Base-by-base conservation (phyloP, 1,139 yeast genomes). In the Candida glucosophila region DNA sequence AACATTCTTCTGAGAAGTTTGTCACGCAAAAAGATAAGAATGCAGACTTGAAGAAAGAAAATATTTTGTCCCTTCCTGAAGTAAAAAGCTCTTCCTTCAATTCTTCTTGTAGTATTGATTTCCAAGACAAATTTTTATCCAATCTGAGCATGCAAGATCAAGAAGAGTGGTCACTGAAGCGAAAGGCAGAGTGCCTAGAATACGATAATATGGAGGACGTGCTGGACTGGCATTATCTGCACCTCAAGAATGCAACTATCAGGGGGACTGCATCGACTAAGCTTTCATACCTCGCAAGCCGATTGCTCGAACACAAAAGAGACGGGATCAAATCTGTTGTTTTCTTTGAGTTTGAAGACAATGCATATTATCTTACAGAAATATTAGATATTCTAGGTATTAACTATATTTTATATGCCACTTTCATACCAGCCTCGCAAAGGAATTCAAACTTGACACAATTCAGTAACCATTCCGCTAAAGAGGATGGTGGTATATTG, bases 291-390 rank as follows among this genome's bases (percentile, higher is more conserved):
- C 49, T 77, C 32, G 58, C 71, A 0, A 55, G 75, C 12, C 55
- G 72, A 28, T 39, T 77, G 12, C 43, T 74, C 14, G 77, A 73
- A 29, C 69, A 72, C 35, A 71, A 69, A 31, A 45, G 45, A 14
- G 36, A 42, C 3, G 58, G 56, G 2, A 43, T 63, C 12, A 77
- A 77, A 36, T 70, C 79, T 4, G 57, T 78, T 20, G 73, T 78
- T 0, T 78, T 78, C 41, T 78, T 72, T 43, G 85, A 78, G 35
- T 75, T 73, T 44, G 83, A 76, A 43, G 83, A 77, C 36, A 67
- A 74, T 33, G 85, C 83, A 0, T 77, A 72, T 41, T 77, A 75
- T 40, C 44, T 78, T 19, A 68, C 81, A 0, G 86, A 78, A 39
- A 54, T 76, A 10, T 43, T 78, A 26, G 86, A 77, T 47, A 35